phyloP scores from a whole-genome alignment of 495 filamentous ascomycete species.

The Penicillium samsonianum region DNA sequence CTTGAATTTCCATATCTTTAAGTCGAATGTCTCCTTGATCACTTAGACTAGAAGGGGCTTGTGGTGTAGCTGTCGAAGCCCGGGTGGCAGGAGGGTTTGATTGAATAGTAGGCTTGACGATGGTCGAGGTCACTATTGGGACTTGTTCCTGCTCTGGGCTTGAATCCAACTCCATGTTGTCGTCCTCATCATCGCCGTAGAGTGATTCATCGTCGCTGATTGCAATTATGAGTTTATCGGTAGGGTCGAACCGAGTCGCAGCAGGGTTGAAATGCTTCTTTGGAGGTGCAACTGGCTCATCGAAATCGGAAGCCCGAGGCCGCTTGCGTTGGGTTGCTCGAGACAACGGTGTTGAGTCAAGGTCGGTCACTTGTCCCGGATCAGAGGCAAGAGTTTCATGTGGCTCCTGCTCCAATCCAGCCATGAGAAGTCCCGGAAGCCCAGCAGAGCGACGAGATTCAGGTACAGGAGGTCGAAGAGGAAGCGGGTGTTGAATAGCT shows the following conservation, averaged over 20 bases:
- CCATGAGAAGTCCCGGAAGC: slow-evolving; percentile 59
- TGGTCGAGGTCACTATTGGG: background rate
- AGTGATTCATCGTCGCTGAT: slow-evolving; percentile 68
- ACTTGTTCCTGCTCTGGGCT: slow-evolving; percentile 15
- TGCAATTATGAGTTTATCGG: slow-evolving; percentile 63
- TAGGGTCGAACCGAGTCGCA: slow-evolving; percentile 14
- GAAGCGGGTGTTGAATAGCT: slow-evolving; percentile 43
- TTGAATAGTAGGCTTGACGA: slow-evolving; percentile 14
- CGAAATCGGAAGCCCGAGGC: slow-evolving; percentile 83
- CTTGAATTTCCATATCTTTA: slow-evolving; percentile 71
- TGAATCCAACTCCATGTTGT: slow-evolving; percentile 38
- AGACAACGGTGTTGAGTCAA: slow-evolving; percentile 32
- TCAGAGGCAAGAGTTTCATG: slow-evolving; percentile 10
- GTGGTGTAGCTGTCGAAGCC: slow-evolving; percentile 41
- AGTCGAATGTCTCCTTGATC: slow-evolving; percentile 59
- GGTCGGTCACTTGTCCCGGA: slow-evolving; percentile 11
- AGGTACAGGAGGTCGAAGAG: slow-evolving; percentile 44
- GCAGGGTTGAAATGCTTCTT: slow-evolving; percentile 64
- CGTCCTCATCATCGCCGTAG: slow-evolving; percentile 45
- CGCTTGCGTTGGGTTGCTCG: slow-evolving; percentile 64
- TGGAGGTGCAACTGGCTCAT: slow-evolving; percentile 47
- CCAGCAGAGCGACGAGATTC: slow-evolving; percentile 29
- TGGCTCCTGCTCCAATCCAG: slow-evolving; percentile 22
- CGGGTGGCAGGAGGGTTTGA: slow-evolving; percentile 12
- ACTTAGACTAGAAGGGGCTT: slow-evolving; percentile 32